Percentiles rank a stretch among this genome's conserved stretches.
Evolutionary conservation across 208 protist species (phyloP).

Genomic region (Leishmania amazonensis): DNA sequence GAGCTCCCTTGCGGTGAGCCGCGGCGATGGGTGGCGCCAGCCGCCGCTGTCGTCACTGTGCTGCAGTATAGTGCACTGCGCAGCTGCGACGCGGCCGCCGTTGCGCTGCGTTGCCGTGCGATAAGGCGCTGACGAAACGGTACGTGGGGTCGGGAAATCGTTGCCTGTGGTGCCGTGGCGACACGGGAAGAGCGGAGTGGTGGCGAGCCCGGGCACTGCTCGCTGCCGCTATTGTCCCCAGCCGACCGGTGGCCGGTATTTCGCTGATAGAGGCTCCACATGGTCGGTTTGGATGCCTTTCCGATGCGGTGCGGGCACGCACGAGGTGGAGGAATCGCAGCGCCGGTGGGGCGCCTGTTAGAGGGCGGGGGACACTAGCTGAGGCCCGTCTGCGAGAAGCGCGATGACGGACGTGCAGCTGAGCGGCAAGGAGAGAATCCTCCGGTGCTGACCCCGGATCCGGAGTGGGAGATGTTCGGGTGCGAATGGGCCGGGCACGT

Average conservation of each 20-base stretch:
- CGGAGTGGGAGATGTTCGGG: too few species aligned
- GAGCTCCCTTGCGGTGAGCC: neutral
- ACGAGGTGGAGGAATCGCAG: neutral
- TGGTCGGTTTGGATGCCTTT: neutral
- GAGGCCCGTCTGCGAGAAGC: neutral
- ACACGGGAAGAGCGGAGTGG: neutral
- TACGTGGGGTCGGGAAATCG: neutral
- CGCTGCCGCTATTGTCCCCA: neutral
- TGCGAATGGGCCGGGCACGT: neutral
- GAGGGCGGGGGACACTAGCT: neutral
- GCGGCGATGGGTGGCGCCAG: neutral
- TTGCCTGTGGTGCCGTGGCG: too few species aligned
- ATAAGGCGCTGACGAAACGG: neutral
- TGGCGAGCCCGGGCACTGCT: neutral
- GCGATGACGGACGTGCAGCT: too few species aligned
- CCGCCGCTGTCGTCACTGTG: neutral
- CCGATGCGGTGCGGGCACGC: neutral
- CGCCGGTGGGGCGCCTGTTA: too few species aligned
- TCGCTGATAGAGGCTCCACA: neutral
- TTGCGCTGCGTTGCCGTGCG: slow-evolving; percentile 26
- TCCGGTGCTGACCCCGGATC: too few species aligned
- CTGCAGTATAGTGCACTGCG: slow-evolving; percentile 35
- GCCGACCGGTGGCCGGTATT: neutral
- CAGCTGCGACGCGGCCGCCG: slow-evolving; percentile 38
- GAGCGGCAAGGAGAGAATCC: neutral